Evolutionary conservation across 768 basidiomycete genomes (phyloP), one percentile per base, ranked within the genome.

Genomic region (Suillus spraguei): DNA sequence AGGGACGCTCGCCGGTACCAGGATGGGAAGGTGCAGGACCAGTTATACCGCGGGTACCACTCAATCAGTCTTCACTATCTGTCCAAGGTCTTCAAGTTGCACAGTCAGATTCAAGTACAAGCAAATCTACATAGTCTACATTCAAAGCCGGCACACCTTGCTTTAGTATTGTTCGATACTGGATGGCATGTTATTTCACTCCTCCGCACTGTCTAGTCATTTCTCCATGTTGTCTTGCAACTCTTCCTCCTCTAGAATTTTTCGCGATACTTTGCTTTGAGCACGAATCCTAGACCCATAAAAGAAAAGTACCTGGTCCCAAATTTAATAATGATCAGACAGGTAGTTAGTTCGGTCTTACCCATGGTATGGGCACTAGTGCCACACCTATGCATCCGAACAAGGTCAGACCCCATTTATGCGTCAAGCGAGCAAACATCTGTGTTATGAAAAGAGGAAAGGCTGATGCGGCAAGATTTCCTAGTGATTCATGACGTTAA

Each of bases 381-480:
- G 83, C 16, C 7, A 76, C 68, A 2, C 82, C 83, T 38, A 88
- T 68, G 56, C 76, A 78, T 4, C 75, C 83, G 67, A 85, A 84
- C 2, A 85, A 71, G 8, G 82, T 83, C 60, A 81, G 82, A 3
- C 83, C 84, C 82, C 87, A 87, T 66, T 77, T 82, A 52, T 83
- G 83, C 6, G 76, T 80, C 22, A 89, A 76, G 2, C 72, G 72
- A 9, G 73, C 68, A 71, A 84, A 87, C 84, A 88, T 87, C 50
- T 81, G 81, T 5, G 77, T 70, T 1, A 84, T 84, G 73, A 89
- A 88, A 9, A 89, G 77, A 0, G 87, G 83, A 72, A 89, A 88
- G 4, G 78, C 79, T 8, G 77, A 77, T 1, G 76, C 83, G 0
- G 75, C 65, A 7, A 85, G 54, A 65, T 83, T 84, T 53, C 82